Conservation (phyloP, 169 alveolate species). For the Eimeria tenella region DNA sequence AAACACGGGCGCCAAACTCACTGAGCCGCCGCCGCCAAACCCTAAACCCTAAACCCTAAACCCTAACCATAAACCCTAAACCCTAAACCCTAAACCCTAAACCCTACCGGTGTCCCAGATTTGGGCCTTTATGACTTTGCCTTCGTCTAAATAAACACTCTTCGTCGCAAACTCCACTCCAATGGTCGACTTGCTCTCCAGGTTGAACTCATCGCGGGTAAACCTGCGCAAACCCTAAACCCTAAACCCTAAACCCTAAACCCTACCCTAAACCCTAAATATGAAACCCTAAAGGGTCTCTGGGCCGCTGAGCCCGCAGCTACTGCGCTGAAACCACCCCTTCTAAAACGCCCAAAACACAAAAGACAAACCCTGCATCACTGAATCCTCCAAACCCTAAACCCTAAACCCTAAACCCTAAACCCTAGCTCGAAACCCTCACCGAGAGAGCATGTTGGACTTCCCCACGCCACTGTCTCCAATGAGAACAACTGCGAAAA, state of each 20-base stretch:
- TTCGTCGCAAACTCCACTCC: slow-evolving; percentile 98
- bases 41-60: too few species aligned
- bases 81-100: too few species aligned
- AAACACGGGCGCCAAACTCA: background rate
- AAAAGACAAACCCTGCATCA: background rate
- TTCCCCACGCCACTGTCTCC: slow-evolving; percentile 98
- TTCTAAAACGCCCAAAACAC: background rate
- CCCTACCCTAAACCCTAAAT: background rate
- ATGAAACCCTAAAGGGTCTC: background rate
- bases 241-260: slow-evolving; percentile 42
- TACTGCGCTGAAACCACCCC: background rate
- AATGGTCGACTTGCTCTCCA: slow-evolving; percentile 98
- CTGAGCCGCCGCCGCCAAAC: background rate
- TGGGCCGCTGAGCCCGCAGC: background rate
- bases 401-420: slow-evolving; percentile 14
- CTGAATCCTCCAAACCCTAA: background rate
- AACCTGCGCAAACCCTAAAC: slow-evolving; percentile 83
- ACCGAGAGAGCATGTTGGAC: slow-evolving; percentile 95
- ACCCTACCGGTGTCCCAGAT: slow-evolving; percentile 37
- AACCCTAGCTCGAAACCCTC: slow-evolving; percentile 3
- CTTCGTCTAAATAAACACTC: slow-evolving; percentile 88
- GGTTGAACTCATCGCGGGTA: slow-evolving; percentile 96
- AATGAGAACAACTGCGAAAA: slow-evolving; percentile 81
- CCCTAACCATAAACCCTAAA: too few species aligned
- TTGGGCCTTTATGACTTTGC: slow-evolving; percentile 94